Conservation (phyloP, 441 rosid species). For the Macaranga tanarius region DNA sequence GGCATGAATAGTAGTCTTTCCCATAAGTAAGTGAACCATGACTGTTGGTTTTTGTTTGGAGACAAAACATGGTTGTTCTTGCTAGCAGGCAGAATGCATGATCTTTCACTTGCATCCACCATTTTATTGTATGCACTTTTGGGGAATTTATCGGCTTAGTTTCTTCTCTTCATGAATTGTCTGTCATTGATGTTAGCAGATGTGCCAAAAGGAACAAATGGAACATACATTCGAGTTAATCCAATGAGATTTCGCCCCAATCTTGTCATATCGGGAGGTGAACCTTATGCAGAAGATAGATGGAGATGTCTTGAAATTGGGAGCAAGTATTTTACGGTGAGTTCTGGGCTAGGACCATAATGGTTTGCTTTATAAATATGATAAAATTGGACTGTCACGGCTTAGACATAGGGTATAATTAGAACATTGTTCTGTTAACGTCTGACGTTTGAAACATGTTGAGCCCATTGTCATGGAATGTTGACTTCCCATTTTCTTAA, state of each 20-base stretch:
- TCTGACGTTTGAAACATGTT: neutral
- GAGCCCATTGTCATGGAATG: neutral
- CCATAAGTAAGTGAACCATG: neutral
- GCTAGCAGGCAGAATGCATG: neutral
- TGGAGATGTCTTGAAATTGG: constrained; percentile 76
- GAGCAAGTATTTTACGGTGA: constrained; percentile 51
- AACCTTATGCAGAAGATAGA: constrained; percentile 80
- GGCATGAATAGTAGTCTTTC: constrained; percentile 1
- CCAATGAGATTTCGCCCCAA: constrained; percentile 86
- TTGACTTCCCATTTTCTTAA: too few relatives aligned
- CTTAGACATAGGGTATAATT: neutral
- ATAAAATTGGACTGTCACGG: too few relatives aligned
- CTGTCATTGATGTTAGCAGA: constrained; percentile 30
- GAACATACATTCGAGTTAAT: constrained; percentile 35
- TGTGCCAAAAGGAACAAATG: constrained; percentile 29
- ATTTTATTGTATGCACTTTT: neutral
- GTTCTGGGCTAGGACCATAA: constrained; percentile 22
- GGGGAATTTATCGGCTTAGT: neutral
- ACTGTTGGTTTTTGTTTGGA: neutral
- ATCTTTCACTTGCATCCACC: neutral
- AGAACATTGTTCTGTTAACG: neutral
- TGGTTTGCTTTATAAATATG: too few relatives aligned
- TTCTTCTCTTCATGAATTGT: neutral
- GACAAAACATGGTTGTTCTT: neutral
- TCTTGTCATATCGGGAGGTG: constrained; percentile 69